A percentile compares a stretch with the other conserved stretches of the same genome.
phyloP scores from a whole-genome alignment of 352 stramenopile species.

The Peronospora destructor region DNA sequence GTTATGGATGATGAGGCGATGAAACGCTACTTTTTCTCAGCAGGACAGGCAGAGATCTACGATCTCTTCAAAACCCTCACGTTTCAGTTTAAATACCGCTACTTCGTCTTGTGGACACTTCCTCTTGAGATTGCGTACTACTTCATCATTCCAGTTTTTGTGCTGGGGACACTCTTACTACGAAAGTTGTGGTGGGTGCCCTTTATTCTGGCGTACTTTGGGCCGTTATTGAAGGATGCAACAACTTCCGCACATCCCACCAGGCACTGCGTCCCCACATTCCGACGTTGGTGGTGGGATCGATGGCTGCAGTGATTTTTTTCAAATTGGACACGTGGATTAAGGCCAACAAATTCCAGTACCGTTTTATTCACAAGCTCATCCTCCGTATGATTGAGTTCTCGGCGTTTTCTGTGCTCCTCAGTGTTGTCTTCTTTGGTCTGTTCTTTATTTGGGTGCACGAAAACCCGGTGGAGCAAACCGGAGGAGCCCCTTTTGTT shows the following conservation, averaged over 20 bases:
- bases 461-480: slow-evolving; percentile 18
- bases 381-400: too few relatives aligned
- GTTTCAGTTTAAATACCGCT: slow-evolving; percentile 36
- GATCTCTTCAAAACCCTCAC: slow-evolving; percentile 35
- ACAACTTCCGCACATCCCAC: slow-evolving; percentile 26
- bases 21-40: slow-evolving; percentile 28
- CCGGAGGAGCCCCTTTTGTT: slow-evolving; percentile 28
- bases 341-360: too few relatives aligned
- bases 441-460: slow-evolving; percentile 42
- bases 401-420: not conserved
- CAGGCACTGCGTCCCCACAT: slow-evolving; percentile 17
- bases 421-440: slow-evolving; percentile 31
- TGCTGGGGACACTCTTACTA: slow-evolving; percentile 16
- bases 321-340: too few relatives aligned
- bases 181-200: slow-evolving; percentile 33
- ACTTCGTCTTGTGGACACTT: slow-evolving; percentile 48
- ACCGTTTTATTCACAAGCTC: too few relatives aligned
- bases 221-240: slow-evolving; percentile 26
- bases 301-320: too few relatives aligned
- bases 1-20: slow-evolving; percentile 26
- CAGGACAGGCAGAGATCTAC: slow-evolving; percentile 17
- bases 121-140: slow-evolving; percentile 49
- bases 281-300: slow-evolving; percentile 33
- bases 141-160: slow-evolving; percentile 42
- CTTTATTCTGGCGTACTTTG: slow-evolving; percentile 25